A percentile compares a stretch with the other conserved stretches of the same genome.
Evolutionary conservation across 2,329 filamentous ascomycete genomes (phyloP).

Genomic region (Byssothecium circinans): DNA sequence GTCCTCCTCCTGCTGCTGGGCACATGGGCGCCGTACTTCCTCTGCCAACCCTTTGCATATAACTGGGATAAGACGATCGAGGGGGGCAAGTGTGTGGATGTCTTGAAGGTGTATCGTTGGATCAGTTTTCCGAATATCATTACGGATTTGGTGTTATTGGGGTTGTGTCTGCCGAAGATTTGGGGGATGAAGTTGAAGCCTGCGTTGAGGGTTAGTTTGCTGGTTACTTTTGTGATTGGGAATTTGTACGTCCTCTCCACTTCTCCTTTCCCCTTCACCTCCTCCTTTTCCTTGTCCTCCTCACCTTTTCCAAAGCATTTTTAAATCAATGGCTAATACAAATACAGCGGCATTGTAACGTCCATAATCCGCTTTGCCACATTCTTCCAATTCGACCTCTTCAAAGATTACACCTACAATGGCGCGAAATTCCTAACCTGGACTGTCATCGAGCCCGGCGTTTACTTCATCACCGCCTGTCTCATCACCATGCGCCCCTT

Average conservation of each 20-base stretch:
- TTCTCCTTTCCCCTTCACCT: background rate
- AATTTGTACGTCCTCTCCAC: background rate
- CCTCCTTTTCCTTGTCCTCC: too few species aligned
- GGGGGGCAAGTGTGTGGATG: slow-evolving; percentile 1
- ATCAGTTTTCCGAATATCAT: slow-evolving; percentile 2
- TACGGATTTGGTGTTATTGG: background rate
- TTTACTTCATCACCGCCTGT: background rate
- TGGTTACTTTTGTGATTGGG: background rate
- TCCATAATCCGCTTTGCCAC: background rate
- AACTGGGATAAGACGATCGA: slow-evolving; percentile 9
- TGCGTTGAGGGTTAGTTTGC: background rate
- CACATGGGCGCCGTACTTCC: background rate
- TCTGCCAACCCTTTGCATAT: slow-evolving; percentile 6
- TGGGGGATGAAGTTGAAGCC: background rate
- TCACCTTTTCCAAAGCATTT: too few species aligned
- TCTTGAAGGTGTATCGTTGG: background rate
- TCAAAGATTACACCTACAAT: background rate
- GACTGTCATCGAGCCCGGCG: background rate
- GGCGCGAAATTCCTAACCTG: background rate
- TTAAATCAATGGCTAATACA: too few species aligned
- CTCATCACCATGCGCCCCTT: background rate
- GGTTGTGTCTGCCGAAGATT: background rate
- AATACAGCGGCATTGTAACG: background rate
- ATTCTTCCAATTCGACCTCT: background rate
- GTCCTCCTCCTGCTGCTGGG: background rate